Percentiles rank a stretch among this genome's conserved stretches.
These are phyloP conservation scores for Blepharisma stoltei DNA, from an alignment of 73 alveolate species.

Conservation along the genomic window DNA sequence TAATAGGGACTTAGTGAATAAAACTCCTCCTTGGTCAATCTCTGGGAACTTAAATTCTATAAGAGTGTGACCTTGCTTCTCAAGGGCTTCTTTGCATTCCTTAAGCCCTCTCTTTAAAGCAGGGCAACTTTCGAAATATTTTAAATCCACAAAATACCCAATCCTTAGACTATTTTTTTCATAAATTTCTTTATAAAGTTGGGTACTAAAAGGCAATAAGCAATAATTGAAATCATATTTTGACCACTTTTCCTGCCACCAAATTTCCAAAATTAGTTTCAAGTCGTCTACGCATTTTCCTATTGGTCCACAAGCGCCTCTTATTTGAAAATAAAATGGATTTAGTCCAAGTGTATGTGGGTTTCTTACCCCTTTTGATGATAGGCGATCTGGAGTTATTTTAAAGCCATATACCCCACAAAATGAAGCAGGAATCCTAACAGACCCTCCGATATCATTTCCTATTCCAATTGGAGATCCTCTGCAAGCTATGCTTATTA, in stretches of 20 bases:
- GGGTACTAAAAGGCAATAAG: no score
- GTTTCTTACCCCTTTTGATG: not conserved
- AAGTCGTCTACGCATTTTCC: not conserved
- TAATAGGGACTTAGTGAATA: no score
- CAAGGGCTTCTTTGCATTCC: no score
- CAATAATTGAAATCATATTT: no score
- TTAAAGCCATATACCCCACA: conserved; percentile 77
- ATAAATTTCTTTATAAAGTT: no score
- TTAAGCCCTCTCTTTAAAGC: no score
- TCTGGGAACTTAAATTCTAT: no score
- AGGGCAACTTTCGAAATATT: no score
- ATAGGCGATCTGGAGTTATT: conserved; percentile 61
- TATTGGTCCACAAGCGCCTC: not conserved
- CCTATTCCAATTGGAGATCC: conserved; percentile 69
- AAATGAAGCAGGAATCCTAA: conserved; percentile 66
- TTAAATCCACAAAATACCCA: no score
- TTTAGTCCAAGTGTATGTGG: not conserved
- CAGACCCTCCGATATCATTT: conserved; percentile 77
- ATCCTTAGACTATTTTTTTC: no score
- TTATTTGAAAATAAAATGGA: not conserved
- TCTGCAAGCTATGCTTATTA: conserved; percentile 51
- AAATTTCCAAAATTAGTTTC: not conserved
- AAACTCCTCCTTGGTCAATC: no score
- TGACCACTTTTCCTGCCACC: not conserved
- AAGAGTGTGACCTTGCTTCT: no score